Conservation (phyloP, 768 basidiomycete species). For the Pleurotus giganteus region DNA sequence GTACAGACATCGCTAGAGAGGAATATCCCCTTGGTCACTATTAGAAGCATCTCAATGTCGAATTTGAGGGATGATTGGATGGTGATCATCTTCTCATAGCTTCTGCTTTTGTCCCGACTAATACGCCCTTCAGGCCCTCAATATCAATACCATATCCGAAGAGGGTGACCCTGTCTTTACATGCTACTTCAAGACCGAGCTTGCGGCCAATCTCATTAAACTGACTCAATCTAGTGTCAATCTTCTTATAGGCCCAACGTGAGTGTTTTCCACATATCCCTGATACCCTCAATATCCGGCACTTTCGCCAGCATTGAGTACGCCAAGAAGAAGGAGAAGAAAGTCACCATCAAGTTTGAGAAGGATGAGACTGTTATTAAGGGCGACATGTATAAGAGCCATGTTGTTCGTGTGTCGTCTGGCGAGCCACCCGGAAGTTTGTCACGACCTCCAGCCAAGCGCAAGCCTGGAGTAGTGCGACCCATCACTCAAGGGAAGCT, state of each 20-base stretch:
- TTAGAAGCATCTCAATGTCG: conserved; percentile 84
- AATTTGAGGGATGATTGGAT: conserved; percentile 94
- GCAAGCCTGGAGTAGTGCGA: conserved; percentile 82
- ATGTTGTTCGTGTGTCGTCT: conserved; percentile 81
- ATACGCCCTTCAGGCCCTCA: conserved; percentile 56
- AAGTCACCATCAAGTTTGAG: conserved; percentile 77
- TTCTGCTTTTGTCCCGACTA: not conserved
- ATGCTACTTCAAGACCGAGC: conserved; percentile 95
- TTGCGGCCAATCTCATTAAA: conserved; percentile 77
- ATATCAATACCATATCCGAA: conserved; percentile 66
- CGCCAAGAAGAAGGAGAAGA: conserved; percentile 96
- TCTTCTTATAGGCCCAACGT: conserved; percentile 77
- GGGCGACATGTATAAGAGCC: conserved; percentile 91
- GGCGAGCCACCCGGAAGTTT: conserved; percentile 83
- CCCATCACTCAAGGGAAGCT: conserved; percentile 87
- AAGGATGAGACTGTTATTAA: conserved; percentile 84
- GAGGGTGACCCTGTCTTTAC: conserved; percentile 94
- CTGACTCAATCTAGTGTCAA: conserved; percentile 75
- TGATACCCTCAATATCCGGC: conserved; percentile 4
- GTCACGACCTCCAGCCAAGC: conserved; percentile 81
- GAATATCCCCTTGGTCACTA: conserved; percentile 86
- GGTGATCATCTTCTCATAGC: conserved; percentile 42
- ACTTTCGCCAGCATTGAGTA: conserved; percentile 71
- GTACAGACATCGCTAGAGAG: conserved; percentile 66
- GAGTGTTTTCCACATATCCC: conserved; percentile 29